Conservation (phyloP, 768 basidiomycete species). For the Strobilomyces echinocephalus region DNA sequence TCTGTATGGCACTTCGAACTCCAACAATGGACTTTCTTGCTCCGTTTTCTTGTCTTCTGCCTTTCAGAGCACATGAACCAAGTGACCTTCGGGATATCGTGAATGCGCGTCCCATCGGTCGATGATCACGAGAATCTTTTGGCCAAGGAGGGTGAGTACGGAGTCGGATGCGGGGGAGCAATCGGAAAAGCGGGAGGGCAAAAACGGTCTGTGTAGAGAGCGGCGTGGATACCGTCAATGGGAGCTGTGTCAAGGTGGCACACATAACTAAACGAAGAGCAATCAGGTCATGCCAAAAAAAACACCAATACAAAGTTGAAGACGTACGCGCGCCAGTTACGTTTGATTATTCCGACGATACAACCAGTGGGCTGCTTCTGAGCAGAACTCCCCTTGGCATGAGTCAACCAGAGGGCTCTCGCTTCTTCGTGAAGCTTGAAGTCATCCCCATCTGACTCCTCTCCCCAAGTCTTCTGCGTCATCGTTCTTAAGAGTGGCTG, state of each 20-base stretch:
- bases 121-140: slow-evolving; percentile 95
- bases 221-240: slow-evolving; percentile 71
- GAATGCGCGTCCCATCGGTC: slow-evolving; percentile 87
- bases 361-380: slow-evolving; percentile 89
- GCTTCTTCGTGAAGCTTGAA: slow-evolving; percentile 40
- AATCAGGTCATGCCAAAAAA: not conserved
- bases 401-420: slow-evolving; percentile 32
- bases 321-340: slow-evolving; percentile 91
- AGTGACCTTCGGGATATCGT: slow-evolving; percentile 94
- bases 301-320: not conserved
- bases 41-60: slow-evolving; percentile 96
- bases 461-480: slow-evolving; percentile 73
- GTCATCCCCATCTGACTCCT: slow-evolving; percentile 45
- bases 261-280: slow-evolving; percentile 57
- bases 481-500: slow-evolving; percentile 81
- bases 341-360: slow-evolving; percentile 87
- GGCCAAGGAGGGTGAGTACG: slow-evolving; percentile 84
- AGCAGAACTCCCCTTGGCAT: slow-evolving; percentile 25
- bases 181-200: slow-evolving; percentile 86
- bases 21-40: slow-evolving; percentile 86
- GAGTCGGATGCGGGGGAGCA: slow-evolving; percentile 89
- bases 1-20: slow-evolving; percentile 93
- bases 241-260: slow-evolving; percentile 91
- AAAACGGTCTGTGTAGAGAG: slow-evolving; percentile 83
- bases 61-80: slow-evolving; percentile 86